Evolutionary conservation across 108 stramenopile species (phyloP).

Genomic region (Nannochloropsis oceanica): DNA sequence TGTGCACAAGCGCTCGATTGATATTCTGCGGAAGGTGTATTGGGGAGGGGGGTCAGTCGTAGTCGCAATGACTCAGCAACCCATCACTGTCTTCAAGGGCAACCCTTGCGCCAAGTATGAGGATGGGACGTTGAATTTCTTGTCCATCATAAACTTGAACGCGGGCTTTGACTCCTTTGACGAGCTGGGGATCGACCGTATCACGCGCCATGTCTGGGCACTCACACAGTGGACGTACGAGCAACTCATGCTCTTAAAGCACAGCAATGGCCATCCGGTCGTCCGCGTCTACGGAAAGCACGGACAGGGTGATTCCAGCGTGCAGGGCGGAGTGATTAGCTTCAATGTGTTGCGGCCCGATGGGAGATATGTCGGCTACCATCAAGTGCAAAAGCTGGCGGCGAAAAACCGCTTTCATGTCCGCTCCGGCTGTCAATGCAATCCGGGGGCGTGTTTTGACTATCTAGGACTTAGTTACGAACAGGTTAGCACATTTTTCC

Average conservation of each 20-base stretch:
- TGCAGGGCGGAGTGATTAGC: neutral
- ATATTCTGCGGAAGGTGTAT: conserved; percentile 6
- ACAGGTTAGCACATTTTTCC: neutral
- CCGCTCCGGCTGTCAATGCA: neutral
- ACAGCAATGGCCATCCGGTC: neutral
- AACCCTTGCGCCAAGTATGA: neutral
- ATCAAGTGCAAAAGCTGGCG: neutral
- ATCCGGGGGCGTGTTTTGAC: neutral
- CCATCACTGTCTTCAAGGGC: neutral
- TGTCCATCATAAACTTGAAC: neutral
- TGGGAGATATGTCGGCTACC: neutral
- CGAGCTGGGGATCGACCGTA: neutral
- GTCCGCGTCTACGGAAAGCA: neutral
- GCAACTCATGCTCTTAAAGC: neutral
- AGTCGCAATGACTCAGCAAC: neutral
- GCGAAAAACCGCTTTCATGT: neutral
- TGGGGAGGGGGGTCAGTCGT: conserved; percentile 10
- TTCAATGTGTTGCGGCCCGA: neutral
- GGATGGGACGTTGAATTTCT: neutral
- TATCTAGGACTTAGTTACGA: neutral
- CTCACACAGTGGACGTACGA: neutral
- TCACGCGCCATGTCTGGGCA: neutral
- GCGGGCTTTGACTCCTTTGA: neutral
- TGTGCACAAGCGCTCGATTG: neutral
- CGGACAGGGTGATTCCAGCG: neutral